Evolutionary conservation across 768 basidiomycete genomes (phyloP), one percentile per base, ranked within the genome.

Genomic region (Termitomyces bulborhizus): DNA sequence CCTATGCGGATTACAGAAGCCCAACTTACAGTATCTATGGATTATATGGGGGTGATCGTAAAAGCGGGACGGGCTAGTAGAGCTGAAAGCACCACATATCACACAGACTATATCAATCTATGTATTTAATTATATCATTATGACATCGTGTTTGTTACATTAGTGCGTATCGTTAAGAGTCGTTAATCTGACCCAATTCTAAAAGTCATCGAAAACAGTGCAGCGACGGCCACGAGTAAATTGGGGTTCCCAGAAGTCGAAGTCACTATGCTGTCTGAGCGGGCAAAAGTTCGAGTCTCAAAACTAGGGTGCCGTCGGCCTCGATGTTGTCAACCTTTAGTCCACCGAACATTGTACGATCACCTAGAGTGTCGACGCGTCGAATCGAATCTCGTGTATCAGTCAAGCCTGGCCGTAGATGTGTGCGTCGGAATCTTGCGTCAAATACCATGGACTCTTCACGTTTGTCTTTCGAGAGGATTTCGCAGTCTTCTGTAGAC

Each of bases 21-120:
- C 88, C 90, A 16, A 91, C 90, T 5, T 91, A 91, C 61, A 92
- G 89, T 65, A 80, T 92, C 53, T 91, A 86, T 63, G 85, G 85
- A 40, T 60, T 90, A 60, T 90, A 90, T 63, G 85, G 82, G 51
- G 74, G 55, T 27, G 83, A 84, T 43, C 71, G 81, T 60, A 87
- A 81, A 70, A 83, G 83, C 59, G 60, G 62, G 46, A 47, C 34
- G 16, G 57, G 55, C 34, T 56, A 51, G 16, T 62, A 54, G 55
- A 24, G 18, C 6, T 32, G 24, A 26, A 37, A 13, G 3, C 21
- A 37, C 24, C 31, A 18, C 31, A 47, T 53, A 47, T 56, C 37
- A 29, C 29, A 54, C 46, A 52, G 13, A 34, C 34, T 34, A 34
- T 16, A 37, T 37, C 15, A 45, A n/a, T 45, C 44, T 45, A 44